Evolutionary conservation across 1,284 basidiomycete species (phyloP).

Genomic region (Trichosporon sp.): DNA sequence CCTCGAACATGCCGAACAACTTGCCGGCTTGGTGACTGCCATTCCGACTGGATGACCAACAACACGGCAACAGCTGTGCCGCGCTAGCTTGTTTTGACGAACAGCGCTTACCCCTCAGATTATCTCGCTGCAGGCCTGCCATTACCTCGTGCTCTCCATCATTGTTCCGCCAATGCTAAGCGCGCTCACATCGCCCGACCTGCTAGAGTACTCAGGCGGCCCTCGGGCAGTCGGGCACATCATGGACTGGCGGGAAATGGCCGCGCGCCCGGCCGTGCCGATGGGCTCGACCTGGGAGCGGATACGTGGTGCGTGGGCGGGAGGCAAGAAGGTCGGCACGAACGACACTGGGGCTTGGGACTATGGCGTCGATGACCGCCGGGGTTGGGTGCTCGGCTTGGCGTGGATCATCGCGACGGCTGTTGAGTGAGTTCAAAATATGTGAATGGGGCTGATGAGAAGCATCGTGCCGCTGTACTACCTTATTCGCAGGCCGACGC

Average conservation of each 20-base stretch:
- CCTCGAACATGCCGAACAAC: background rate
- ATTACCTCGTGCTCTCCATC: constrained; percentile 80
- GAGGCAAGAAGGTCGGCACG: constrained; percentile 41
- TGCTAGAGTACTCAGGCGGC: constrained; percentile 69
- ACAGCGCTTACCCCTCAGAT: constrained; percentile 57
- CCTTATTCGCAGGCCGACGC: constrained; percentile 80
- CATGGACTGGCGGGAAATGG: constrained; percentile 96
- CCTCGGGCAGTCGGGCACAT: constrained; percentile 51
- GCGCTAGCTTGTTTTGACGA: no score
- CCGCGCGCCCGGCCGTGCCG: constrained; percentile 64
- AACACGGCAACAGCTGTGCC: no score
- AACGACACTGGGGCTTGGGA: constrained; percentile 41
- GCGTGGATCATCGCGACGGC: constrained; percentile 74
- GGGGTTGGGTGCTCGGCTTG: constrained; percentile 80
- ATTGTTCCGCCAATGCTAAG: constrained; percentile 74
- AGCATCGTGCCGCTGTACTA: constrained; percentile 84
- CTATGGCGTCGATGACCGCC: constrained; percentile 59
- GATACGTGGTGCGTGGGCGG: constrained; percentile 48
- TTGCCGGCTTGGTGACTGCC: no score
- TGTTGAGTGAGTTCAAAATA: constrained; percentile 61
- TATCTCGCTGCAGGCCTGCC: constrained; percentile 80
- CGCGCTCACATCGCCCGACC: constrained; percentile 65
- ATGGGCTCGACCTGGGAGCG: constrained; percentile 54
- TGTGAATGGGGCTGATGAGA: constrained; percentile 9
- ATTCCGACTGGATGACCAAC: no score